These are phyloP conservation scores for Alternaria triticina DNA, from an alignment of 2,329 filamentous ascomycete species.

Conservation along the genomic window DNA sequence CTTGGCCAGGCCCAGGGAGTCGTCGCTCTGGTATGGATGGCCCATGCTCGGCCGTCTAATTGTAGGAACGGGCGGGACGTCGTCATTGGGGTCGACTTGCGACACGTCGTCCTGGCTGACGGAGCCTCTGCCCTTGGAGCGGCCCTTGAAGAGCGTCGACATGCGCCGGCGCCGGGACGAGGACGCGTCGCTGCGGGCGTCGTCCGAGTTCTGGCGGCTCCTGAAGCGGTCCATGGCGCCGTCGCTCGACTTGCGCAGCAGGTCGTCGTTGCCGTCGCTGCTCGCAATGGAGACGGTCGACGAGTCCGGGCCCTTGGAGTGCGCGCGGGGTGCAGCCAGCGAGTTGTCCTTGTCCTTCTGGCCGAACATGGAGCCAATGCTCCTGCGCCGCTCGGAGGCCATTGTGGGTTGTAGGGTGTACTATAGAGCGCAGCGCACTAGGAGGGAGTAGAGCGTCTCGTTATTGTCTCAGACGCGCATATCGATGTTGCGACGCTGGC, in stretches of 20 bases:
- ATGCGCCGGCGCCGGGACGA: slow-evolving; percentile 54
- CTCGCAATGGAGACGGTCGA: slow-evolving; percentile 41
- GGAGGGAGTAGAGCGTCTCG: neutral
- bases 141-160: slow-evolving; percentile 60
- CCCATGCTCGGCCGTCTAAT: slow-evolving; percentile 21
- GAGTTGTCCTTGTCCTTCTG: slow-evolving; percentile 25
- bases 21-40: slow-evolving; percentile 42
- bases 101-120: slow-evolving; percentile 39
- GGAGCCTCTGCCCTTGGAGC: slow-evolving; percentile 44
- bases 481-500: slow-evolving; percentile 3
- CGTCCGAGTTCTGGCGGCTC: slow-evolving; percentile 49
- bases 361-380: slow-evolving; percentile 27
- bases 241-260: slow-evolving; percentile 43
- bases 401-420: slow-evolving; percentile 11
- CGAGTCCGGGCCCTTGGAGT: slow-evolving; percentile 37
- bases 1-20: slow-evolving; percentile 52
- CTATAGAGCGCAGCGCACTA: neutral
- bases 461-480: slow-evolving; percentile 8
- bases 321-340: slow-evolving; percentile 31
- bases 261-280: slow-evolving; percentile 38
- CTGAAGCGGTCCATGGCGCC: slow-evolving; percentile 50
- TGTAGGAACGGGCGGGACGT: slow-evolving; percentile 32
- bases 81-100: slow-evolving; percentile 24
- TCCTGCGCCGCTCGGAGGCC: slow-evolving; percentile 33
- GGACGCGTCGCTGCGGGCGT: slow-evolving; percentile 49